A percentile compares a stretch with the other conserved stretches of the same genome.
These are phyloP conservation scores for Abrus precatorius DNA, from an alignment of 306 rosid species.

Conservation along the genomic window DNA sequence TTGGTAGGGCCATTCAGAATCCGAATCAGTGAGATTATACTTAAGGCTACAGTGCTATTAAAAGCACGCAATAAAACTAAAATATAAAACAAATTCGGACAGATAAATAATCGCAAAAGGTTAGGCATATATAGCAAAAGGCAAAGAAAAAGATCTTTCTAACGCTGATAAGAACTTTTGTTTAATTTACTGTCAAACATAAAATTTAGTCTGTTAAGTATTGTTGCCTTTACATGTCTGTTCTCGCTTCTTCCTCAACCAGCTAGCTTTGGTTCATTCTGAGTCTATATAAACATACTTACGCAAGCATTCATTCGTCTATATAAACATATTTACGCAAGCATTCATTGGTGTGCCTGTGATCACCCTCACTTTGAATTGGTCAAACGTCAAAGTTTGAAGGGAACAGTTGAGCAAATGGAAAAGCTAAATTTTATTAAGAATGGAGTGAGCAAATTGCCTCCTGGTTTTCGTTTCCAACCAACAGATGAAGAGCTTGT, in stretches of 20 bases:
- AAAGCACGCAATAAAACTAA: not conserved
- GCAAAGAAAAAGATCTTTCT: conserved; percentile 35
- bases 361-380: not conserved
- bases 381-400: conserved; percentile 5
- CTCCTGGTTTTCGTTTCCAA: conserved; percentile 95
- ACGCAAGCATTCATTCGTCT: not conserved
- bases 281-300: not conserved
- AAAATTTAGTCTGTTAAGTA: conserved; percentile 35
- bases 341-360: not conserved
- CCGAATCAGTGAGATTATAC: no score
- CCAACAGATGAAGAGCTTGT: conserved; percentile 94
- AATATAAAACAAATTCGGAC: not conserved
- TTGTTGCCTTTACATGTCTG: conserved; percentile 16
- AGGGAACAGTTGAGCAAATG: conserved; percentile 40
- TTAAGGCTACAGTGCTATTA: not conserved
- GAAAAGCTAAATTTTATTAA: conserved; percentile 57
- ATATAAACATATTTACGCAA: conserved; percentile 22
- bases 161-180: conserved; percentile 12
- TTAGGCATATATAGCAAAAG: conserved; percentile 31
- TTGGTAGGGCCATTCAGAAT: not conserved
- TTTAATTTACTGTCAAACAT: conserved; percentile 26
- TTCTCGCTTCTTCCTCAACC: not conserved
- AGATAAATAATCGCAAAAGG: conserved; percentile 4
- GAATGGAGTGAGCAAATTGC: conserved; percentile 70
- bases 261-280: conserved; percentile 12